Conservation (phyloP, 768 basidiomycete genomes). For the Boletus reticuloceps region DNA sequence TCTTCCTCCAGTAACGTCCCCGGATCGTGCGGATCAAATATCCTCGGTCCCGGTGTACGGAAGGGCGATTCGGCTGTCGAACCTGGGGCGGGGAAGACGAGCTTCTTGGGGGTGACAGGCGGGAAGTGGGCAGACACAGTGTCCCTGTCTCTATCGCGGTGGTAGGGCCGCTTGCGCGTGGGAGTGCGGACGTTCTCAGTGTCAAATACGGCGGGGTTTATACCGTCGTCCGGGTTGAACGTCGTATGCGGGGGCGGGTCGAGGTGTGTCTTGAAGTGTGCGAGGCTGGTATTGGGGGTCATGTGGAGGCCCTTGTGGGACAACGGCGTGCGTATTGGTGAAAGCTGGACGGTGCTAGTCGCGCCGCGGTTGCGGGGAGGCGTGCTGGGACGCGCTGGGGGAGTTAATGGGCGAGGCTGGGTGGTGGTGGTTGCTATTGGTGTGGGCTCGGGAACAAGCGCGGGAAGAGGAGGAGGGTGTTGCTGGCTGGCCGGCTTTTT, state of each 20-base stretch:
- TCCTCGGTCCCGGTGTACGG: slow-evolving; percentile 46
- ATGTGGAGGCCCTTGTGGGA: slow-evolving; percentile 68
- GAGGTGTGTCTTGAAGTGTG: slow-evolving; percentile 65
- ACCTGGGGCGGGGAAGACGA: slow-evolving; percentile 32
- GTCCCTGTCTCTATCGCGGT: slow-evolving; percentile 25
- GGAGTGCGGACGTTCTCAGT: slow-evolving; percentile 44
- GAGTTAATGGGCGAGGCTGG: slow-evolving; percentile 24
- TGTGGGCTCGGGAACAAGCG: slow-evolving; percentile 27
- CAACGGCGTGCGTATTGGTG: slow-evolving; percentile 62
- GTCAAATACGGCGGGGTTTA: slow-evolving; percentile 38
- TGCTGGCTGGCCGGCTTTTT: slow-evolving; percentile 19
- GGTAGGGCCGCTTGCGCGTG: slow-evolving; percentile 39
- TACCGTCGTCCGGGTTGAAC: slow-evolving; percentile 27
- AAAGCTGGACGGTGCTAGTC: slow-evolving; percentile 41
- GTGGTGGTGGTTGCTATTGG: slow-evolving; percentile 9
- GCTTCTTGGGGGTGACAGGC: slow-evolving; percentile 45
- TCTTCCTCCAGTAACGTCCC: slow-evolving; percentile 69
- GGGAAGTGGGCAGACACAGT: slow-evolving; percentile 23
- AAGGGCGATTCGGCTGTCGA: slow-evolving; percentile 40
- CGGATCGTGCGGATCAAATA: slow-evolving; percentile 75
- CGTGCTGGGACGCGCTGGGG: slow-evolving; percentile 41
- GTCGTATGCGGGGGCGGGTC: slow-evolving; percentile 54
- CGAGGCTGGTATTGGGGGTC: slow-evolving; percentile 64
- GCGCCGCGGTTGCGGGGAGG: slow-evolving; percentile 32
- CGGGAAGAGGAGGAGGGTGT: slow-evolving; percentile 18